Evolutionary conservation across 1,284 basidiomycete genomes (phyloP), one percentile per base, ranked within the genome.

Genomic region (Porphyrellus sp.): DNA sequence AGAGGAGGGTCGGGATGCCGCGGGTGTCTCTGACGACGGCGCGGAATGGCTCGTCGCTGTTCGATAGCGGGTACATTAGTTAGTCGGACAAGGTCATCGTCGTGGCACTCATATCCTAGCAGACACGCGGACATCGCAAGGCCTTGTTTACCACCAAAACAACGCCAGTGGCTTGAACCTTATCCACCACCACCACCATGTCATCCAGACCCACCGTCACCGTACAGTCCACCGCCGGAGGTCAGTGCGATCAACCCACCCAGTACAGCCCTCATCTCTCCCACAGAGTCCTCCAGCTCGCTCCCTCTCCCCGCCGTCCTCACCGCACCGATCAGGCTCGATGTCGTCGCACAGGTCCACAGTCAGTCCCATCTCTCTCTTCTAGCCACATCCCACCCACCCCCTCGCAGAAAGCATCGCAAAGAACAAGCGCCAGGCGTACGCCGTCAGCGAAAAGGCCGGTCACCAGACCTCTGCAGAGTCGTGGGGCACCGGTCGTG

Each of bases 401-500:
- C 16, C n/a, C 40, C 13, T 4, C 30, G 4, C 73, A 96, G 93
- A 97, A 86, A 94, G 92, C 79, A 87, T 98, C 69, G 93, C 93
- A 63, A 98, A 98, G 87, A 98, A 98, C 88, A 93, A 86, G 79
- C 86, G 95, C 65, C 96, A 99, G 80, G 86, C 96, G 45, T 98
- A 99, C 79, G 81, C 95, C 68, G 97, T 99, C 70, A 91, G 88
- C 73, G 89, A 90, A 78, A 97, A 98, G 78, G 97, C 97, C 61
- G 97, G 97, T 70, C 93, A 98, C 81, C 96, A 99, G 78, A 99
- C 97, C 68, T 93, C 89, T 60, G 96, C 96, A 61, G 93, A 96
- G 76, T 99, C 97, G 48, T 99, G 96, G 96, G 96, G 96, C 80
- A 99, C 96, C 65, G 96, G 96, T 89, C 94, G 97, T 79, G 97